These are phyloP conservation scores for Podospora comata DNA, from an alignment of 495 filamentous ascomycete species.

Conservation along the genomic window DNA sequence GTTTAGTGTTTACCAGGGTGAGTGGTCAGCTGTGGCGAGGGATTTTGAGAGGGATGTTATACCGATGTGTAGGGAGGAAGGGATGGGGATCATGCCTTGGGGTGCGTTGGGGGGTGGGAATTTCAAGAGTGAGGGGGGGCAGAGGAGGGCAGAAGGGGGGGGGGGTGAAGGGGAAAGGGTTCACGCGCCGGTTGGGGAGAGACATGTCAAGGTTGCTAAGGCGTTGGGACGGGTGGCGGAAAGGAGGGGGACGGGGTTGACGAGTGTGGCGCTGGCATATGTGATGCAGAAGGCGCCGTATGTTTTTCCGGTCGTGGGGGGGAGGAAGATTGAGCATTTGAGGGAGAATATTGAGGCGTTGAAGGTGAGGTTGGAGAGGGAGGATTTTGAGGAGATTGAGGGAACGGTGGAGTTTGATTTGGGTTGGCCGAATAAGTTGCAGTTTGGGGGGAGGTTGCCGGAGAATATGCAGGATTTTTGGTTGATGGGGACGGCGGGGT, in stretches of 20 bases:
- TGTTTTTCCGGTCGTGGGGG: too few relatives aligned
- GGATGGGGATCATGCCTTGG: slow-evolving; percentile 61
- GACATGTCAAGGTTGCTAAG: slow-evolving; percentile 37
- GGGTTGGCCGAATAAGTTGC: too few relatives aligned
- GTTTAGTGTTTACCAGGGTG: slow-evolving; percentile 64
- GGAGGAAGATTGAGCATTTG: too few relatives aligned
- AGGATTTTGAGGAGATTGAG: too few relatives aligned
- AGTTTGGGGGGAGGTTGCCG: background rate
- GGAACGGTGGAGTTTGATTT: too few relatives aligned
- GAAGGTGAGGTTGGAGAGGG: too few relatives aligned
- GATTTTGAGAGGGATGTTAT: slow-evolving; percentile 59
- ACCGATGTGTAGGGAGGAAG: slow-evolving; percentile 52
- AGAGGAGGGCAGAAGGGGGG: slow-evolving; percentile 32
- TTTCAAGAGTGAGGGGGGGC: slow-evolving; percentile 47
- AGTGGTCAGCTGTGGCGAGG: slow-evolving; percentile 53
- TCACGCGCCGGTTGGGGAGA: slow-evolving; percentile 25
- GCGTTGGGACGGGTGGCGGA: slow-evolving; percentile 50
- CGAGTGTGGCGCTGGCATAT: slow-evolving; percentile 52
- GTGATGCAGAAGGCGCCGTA: slow-evolving; percentile 28
- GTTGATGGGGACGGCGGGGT: background rate
- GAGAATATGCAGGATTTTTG: slow-evolving; percentile 48
- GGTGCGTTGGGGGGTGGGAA: slow-evolving; percentile 52
- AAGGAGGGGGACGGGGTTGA: slow-evolving; percentile 42
- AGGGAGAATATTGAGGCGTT: too few relatives aligned
- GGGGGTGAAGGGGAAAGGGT: slow-evolving; percentile 36